Evolutionary conservation across 352 stramenopile species (phyloP).

Genomic region (Peronospora destructor): DNA sequence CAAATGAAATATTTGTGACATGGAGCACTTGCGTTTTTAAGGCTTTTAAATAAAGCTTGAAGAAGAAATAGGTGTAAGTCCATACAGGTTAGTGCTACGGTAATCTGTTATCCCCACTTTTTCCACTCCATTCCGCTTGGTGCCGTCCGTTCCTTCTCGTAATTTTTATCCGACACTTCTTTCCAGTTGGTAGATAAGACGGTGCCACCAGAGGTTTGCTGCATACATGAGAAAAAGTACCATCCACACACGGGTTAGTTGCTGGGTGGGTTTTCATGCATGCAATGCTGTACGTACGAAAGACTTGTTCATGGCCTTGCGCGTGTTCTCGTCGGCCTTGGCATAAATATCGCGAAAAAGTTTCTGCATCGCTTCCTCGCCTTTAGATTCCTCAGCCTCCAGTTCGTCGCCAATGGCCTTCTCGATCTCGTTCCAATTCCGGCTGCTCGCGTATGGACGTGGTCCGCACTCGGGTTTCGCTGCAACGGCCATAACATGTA

Average conservation of each 20-base stretch:
- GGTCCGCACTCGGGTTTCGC: slow-evolving; percentile 43
- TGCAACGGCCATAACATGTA: slow-evolving; percentile 48
- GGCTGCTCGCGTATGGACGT: slow-evolving; percentile 73
- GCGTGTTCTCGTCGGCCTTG: slow-evolving; percentile 87
- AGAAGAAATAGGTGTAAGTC: neutral
- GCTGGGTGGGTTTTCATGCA: neutral
- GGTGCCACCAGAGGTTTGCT: slow-evolving; percentile 90
- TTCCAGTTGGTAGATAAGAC: slow-evolving; percentile 90
- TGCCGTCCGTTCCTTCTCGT: slow-evolving; percentile 80
- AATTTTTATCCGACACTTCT: slow-evolving; percentile 86
- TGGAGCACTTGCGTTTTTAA: no score
- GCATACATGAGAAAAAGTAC: neutral
- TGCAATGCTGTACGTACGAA: slow-evolving; percentile 55
- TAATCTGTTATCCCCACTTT: slow-evolving; percentile 73
- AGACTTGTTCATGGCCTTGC: slow-evolving; percentile 90
- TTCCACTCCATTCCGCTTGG: slow-evolving; percentile 89
- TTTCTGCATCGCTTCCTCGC: slow-evolving; percentile 88
- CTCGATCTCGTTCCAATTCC: slow-evolving; percentile 87
- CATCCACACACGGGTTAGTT: neutral
- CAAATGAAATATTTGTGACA: neutral
- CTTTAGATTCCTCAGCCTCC: slow-evolving; percentile 84
- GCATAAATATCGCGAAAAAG: slow-evolving; percentile 90
- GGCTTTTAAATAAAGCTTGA: no score
- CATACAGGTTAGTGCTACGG: no score
- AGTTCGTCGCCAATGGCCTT: slow-evolving; percentile 73